Base-by-base conservation (phyloP, 805 yeast genomes). In the Suhomyces sp. region DNA sequence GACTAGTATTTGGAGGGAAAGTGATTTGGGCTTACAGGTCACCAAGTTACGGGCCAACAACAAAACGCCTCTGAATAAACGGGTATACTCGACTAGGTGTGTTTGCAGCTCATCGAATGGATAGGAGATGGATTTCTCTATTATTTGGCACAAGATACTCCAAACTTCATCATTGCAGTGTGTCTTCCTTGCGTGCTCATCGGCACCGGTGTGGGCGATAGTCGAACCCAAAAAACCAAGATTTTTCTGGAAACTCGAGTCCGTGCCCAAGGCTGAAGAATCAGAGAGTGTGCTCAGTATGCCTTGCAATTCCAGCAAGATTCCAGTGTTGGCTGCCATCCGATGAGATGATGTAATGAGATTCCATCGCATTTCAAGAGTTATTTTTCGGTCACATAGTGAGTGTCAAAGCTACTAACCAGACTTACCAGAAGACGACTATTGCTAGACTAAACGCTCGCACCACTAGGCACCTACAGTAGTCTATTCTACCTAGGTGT, bases 11-110 rank as follows among this genome's bases (percentile, higher is more conserved):
- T 29, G 31, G 9, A 47, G 15, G 6, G 19, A 8, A n/a, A 38
- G 44, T 17, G 42, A 19, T 17, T 38, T 19, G 17, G 55, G 35
- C 36, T 48, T 27, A 8, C 48, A 27, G 5, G 56, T n/a, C 1
- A 77, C 70, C 23, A 81, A 56, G 57, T 82, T 83, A 54, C 87
- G 66, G 27, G 75, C 65, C n/a, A 83, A 51, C n/a, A 84, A 55
- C 1, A 81, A 51, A 0, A 75, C 57, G 1, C 84, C 87, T 58
- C 86, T 68, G 3, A 77, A 51, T 2, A 76, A 55, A 44, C 86
- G 66, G 6, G 67, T 24, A 27, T 22, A 19, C 35, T 24, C 22
- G 12, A 15, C 17, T 27, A 24, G 5, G n/a, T 42, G 23, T 6
- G 47, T 10, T 8, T 6, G 23, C 23, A 27, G 23, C 15, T 26